These are phyloP conservation scores for Trichoderma sp. DNA, from an alignment of 2,329 filamentous ascomycete genomes.

Conservation along the genomic window DNA sequence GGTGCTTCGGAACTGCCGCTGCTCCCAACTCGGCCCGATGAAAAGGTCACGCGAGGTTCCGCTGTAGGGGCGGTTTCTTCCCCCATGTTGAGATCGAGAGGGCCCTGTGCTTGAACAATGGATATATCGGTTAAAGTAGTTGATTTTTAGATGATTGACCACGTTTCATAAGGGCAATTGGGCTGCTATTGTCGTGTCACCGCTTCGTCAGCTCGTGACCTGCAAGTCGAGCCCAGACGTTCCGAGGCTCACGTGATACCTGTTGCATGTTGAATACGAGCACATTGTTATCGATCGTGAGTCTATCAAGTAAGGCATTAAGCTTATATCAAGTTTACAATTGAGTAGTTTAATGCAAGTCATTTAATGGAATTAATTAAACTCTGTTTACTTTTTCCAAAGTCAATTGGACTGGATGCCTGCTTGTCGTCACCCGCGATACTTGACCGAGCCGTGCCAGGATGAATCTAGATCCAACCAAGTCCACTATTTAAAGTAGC, in stretches of 20 bases:
- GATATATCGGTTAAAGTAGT: too few relatives aligned
- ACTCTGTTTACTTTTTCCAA: neutral
- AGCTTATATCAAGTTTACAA: neutral
- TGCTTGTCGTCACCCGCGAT: neutral
- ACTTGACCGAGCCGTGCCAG: neutral
- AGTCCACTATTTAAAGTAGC: neutral
- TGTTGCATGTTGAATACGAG: neutral
- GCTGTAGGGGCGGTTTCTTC: conserved; percentile 27
- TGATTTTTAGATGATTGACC: neutral
- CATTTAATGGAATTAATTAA: neutral
- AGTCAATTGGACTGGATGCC: neutral
- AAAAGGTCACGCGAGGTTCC: conserved; percentile 31
- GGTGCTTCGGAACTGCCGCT: conserved; percentile 41
- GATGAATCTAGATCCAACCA: neutral
- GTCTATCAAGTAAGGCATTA: neutral
- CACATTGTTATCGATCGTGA: neutral
- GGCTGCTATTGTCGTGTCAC: neutral
- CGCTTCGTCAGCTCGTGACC: conserved; percentile 6
- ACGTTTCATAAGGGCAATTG: neutral
- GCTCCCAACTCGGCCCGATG: conserved; percentile 25
- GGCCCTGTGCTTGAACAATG: neutral
- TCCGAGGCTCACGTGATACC: conserved; percentile 21
- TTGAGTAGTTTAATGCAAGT: neutral
- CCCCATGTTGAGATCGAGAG: neutral
- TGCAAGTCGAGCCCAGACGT: neutral